Evolutionary conservation across 306 rosid genomes (phyloP), one percentile per base, ranked within the genome.

Genomic region (Fagus sylvatica): DNA sequence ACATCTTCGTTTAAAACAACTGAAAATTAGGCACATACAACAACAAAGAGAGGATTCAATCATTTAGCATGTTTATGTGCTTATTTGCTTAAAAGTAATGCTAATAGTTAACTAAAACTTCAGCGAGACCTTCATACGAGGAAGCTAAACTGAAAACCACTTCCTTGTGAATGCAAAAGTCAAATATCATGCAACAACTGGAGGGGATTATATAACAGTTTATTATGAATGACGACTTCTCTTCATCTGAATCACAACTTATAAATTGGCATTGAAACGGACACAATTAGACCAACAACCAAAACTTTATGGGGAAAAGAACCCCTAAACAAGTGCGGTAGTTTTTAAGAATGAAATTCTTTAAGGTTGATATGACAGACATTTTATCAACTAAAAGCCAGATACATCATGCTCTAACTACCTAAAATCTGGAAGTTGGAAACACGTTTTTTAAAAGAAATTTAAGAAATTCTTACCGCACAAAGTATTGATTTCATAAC

Each of bases 401-500:
- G 19, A 64, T 2, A 15, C 51, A 46, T 46, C 51, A 10, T 46
- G 51, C 51, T 46, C 51, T 3, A 46, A 4, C 51, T 46, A 46
- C 51, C 51, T 10, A 10, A 46, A 46, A 46, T 10, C 17, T 59
- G 65, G 34, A 59, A 30, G 13, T 33, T 12, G n/a, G 69, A 12
- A 33, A 33, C 11, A 12, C 39, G 8, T 54, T 16, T 54, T 7
- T 57, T 9, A 3, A 32, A 12, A 5, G 15, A 16, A 2, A 39
- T 12, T 46, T 46, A 51, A 41, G 57, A 67, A 37, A 46, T 78
- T 40, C 91, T 84, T 84, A 96, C 99, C 78, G 97, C 95, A 70
- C 99, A 96, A 64, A 89, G 87, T 76, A 96, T 76, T 69, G 98
- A 89, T 84, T 91, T 96, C 72, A 96, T 34, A 71, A 89, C 79